Base-by-base conservation (phyloP, 768 basidiomycete species). In the Candolleomyces aberdarensis region DNA sequence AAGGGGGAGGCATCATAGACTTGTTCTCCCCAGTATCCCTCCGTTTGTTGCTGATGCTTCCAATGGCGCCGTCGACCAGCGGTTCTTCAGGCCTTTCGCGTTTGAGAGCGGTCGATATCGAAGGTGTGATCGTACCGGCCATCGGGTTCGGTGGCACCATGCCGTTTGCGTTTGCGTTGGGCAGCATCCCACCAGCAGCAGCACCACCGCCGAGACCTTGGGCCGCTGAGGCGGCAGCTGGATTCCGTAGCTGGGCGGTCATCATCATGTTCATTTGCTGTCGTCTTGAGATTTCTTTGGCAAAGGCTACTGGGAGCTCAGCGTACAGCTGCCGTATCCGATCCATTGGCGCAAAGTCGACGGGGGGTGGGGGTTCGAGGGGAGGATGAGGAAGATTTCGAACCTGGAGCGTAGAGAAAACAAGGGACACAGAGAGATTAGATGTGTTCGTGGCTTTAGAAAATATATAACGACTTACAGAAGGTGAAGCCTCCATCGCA, bases 1-100 rank as follows among this genome's bases (percentile, higher is more conserved):
- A 70, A 1, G 78, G 78, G 0, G 81, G 78, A 1, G 78, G 79
- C 75, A 80, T 76, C 65, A 78, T 75, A 62, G 72, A 69, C 66
- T 85, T 87, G 46, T 73, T 74, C 63, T 91, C 89, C 39, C 90
- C 90, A 0, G 85, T 85, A 66, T 91, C 86, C 19, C 86, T 80
- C 17, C 90, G 81, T 70, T 92, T 91, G 70, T 80, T 83, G 44
- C 75, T 74, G 22, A 66, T 67, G 8, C 58, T 31, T 17, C 29
- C 31, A 13, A 54, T 61, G 31, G 65, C 61, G 36, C 66, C 64
- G 47, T 50, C 54, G 26, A 81, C 80, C 3, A 64, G 57, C 36
- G 57, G 13, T 26, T 88, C 87, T 14, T 86, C 85, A 3, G 81
- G 71, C 43, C 88, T 78, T 48, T 85, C 84, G 57, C 89, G 86